Evolutionary conservation across 23 red algal species (phyloP), one percentile per base, ranked within the genome.

Genomic region (Chondrus crispus): DNA sequence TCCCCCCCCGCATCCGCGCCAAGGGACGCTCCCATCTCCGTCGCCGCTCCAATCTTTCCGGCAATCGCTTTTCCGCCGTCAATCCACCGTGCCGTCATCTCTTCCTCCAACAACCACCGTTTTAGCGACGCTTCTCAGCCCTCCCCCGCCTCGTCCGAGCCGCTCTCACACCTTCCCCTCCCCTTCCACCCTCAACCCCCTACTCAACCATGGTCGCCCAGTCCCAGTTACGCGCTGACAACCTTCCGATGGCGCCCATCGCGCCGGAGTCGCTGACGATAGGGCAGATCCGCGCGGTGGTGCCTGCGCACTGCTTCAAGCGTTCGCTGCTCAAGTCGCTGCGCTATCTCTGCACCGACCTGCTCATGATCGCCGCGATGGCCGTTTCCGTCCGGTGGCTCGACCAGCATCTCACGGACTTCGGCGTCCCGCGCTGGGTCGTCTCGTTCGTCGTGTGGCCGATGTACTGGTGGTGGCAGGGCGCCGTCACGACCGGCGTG

Each of bases 401-500:
- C 40, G 79, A 86, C 54, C 63, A 41, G 19, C 44, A 80, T 6
- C 11, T 30, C 40, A 62, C 85, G 2, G 58, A 43, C 42, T 69
- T 64, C 35, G 38, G 53, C 20, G 8, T 92, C 5, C 44, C 76
- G 28, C 77, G 62, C 19, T 69, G 40, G 50, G 32, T 81, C 5
- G 57, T 90, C 20, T 43, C 82, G 5, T n/a, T 62, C 49, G 32
- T 98, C 50, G 53, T 80, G 2, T 98, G 91, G 87, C 74, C 92
- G 22, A 54, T 91, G 6, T 98, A 95, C 50, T 91, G 88, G 84
- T 91, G 82, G 83, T 91, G 82, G 39, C 92, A 94, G 38, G 97
- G 97, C 20, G 93, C 97, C 76, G 88, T 96, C 40, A 88, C 82
- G 69, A 99, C 97, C 30, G 97, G 97, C 32, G 66, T 94, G n/a